These are phyloP conservation scores for Leucosporidium yakuticum DNA, from an alignment of 768 basidiomycete species.

Conservation along the genomic window DNA sequence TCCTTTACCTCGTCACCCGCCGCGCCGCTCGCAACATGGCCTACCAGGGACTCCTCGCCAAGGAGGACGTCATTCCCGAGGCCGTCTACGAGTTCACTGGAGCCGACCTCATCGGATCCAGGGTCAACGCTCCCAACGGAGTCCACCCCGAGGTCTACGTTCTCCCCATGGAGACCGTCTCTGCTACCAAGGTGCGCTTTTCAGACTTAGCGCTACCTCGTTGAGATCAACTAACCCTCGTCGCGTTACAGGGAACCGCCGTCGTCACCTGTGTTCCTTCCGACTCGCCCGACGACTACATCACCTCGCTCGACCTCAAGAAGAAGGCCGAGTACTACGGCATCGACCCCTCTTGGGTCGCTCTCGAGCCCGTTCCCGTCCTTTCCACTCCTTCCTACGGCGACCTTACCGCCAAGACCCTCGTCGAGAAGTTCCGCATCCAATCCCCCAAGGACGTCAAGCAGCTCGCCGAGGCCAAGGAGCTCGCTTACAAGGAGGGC, in stretches of 20 bases:
- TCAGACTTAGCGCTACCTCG: not conserved
- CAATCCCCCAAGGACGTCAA: slow-evolving; percentile 90
- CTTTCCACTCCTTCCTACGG: slow-evolving; percentile 87
- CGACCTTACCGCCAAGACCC: slow-evolving; percentile 72
- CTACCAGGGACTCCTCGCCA: slow-evolving; percentile 77
- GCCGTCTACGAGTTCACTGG: slow-evolving; percentile 69
- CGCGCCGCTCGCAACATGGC: slow-evolving; percentile 97
- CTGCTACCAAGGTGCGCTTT: slow-evolving; percentile 72
- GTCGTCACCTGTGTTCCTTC: slow-evolving; percentile 98
- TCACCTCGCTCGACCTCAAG: slow-evolving; percentile 78
- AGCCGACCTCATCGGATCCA: slow-evolving; percentile 73
- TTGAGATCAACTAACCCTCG: not conserved
- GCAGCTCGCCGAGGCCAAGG: slow-evolving; percentile 92
- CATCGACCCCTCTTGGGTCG: slow-evolving; percentile 80
- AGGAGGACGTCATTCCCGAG: slow-evolving; percentile 41
- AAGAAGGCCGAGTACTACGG: slow-evolving; percentile 97
- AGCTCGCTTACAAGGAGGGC: slow-evolving; percentile 95
- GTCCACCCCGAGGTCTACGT: slow-evolving; percentile 83
- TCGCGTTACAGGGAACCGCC: slow-evolving; percentile 67
- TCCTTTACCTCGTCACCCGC: slow-evolving; percentile 80
- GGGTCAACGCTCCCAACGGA: slow-evolving; percentile 78
- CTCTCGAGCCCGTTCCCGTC: slow-evolving; percentile 78
- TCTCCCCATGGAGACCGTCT: slow-evolving; percentile 96
- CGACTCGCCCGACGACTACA: slow-evolving; percentile 95
- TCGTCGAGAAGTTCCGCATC: slow-evolving; percentile 86